These are phyloP conservation scores for Citrus reticulata DNA, from an alignment of 345 rosid species.

Conservation along the genomic window DNA sequence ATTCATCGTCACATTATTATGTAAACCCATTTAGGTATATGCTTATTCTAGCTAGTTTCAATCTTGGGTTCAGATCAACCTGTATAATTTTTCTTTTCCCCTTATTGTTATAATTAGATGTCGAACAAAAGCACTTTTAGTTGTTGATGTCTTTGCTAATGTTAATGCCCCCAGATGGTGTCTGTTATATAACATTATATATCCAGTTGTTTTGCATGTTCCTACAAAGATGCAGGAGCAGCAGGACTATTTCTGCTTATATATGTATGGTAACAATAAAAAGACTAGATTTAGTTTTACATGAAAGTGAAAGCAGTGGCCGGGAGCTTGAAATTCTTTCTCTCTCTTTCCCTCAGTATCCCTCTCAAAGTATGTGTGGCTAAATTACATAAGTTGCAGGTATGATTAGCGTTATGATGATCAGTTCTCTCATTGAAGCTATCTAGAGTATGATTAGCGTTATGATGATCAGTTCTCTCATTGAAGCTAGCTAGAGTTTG, in stretches of 20 bases:
- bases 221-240: slow-evolving; percentile 14
- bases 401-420: not conserved
- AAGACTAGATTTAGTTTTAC: slow-evolving; percentile 12
- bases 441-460: not conserved
- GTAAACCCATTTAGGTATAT: slow-evolving; percentile 27
- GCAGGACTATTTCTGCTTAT: slow-evolving; percentile 9
- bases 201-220: slow-evolving; percentile 2
- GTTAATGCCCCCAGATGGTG: not conserved
- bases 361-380: not conserved
- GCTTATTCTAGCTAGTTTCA: slow-evolving; percentile 22
- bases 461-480: not conserved
- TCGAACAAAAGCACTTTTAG: slow-evolving; percentile 16
- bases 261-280: slow-evolving; percentile 6
- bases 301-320: slow-evolving; percentile 11
- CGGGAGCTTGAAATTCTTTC: not conserved
- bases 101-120: slow-evolving; percentile 12
- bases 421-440: not conserved
- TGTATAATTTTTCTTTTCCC: slow-evolving; percentile 23
- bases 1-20: not conserved
- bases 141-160: not conserved
- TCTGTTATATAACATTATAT: not conserved
- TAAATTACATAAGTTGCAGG: not conserved
- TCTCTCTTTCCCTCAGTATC: not conserved
- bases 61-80: slow-evolving; percentile 16
- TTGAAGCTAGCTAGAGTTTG: not conserved